phyloP scores from a whole-genome alignment of 2,329 filamentous ascomycete species.

The Coniella vitis region DNA sequence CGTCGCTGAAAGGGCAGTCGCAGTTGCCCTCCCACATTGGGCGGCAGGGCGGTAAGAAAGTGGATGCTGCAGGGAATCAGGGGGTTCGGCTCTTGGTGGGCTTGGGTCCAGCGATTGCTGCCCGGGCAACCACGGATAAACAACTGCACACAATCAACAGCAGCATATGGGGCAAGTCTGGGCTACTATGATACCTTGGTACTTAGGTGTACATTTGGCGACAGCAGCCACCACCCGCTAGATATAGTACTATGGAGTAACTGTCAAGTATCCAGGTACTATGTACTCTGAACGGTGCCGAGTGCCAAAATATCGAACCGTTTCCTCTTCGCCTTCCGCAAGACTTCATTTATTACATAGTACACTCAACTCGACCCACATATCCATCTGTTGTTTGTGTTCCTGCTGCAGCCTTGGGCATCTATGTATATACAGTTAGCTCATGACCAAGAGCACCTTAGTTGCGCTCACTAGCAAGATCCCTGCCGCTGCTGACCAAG shows the following conservation, averaged over 20 bases:
- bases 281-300: too few species aligned
- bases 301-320: too few species aligned
- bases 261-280: too few species aligned
- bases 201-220: too few species aligned
- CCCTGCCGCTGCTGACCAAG: too few species aligned
- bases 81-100: neutral
- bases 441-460: too few species aligned
- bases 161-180: neutral
- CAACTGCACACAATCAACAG: neutral
- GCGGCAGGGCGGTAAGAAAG: conserved; percentile 4
- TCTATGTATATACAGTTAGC: too few species aligned
- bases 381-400: neutral
- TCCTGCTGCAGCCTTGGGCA: neutral
- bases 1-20: conserved; percentile 2
- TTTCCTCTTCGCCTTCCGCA: too few species aligned
- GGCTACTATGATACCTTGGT: neutral
- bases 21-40: neutral
- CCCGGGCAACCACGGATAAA: conserved; percentile 3
- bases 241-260: too few species aligned
- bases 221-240: too few species aligned
- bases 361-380: too few species aligned
- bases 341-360: too few species aligned
- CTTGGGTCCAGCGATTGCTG: neutral
- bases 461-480: neutral
- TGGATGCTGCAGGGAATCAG: conserved; percentile 2